Evolutionary conservation across 2,329 filamentous ascomycete species (phyloP), one percentile per base, ranked within the genome.

Genomic region (Calcarisporium arbuscula): DNA sequence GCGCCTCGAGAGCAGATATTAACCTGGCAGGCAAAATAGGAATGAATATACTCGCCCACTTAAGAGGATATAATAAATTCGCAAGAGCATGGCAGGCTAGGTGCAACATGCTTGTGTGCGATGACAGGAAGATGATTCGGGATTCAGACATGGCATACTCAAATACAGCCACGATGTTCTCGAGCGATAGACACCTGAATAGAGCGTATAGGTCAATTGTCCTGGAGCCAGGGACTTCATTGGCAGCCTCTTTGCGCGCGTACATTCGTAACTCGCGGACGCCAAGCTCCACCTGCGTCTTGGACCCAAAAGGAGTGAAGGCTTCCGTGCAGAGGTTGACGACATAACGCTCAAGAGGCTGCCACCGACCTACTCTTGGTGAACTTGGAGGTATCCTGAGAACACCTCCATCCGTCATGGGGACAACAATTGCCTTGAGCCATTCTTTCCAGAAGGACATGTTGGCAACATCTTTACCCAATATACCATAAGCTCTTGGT

Each of bases 371-470:
- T 44, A 95, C 80, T 50, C 80, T 85, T 10, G 92, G 89, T 5
- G 90, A 96, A 59, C 83, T 94, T 8, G 86, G 71, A 6, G 92
- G 87, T 7, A 98, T 80, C 37, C 89, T 76, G 46, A 92, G 64
- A 19, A 98, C 71, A 11, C 73, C 79, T 15, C 90, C 87, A 53
- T 94, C 88, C 2, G 81, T 88, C 92, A 96, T 98, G 19, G 92
- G 92, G 16, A 95, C 86, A n/a, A 92, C 70, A 8, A 96, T 75
- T 6, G 90, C 89, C 59, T 87, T 83, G 30, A 98, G 73, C 92
- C 92, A 98, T 57, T 98, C 92, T 60, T 96, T 96, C 89, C 90
- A 98, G 62, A 98, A 96, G 20, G 80, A 77, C 44, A 89, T 88
- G 62, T 94, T 75, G 40, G 79, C 82, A 10, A 72, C 71, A 55